Evolutionary conservation across 2,329 filamentous ascomycete genomes (phyloP).

Genomic region (Sclerotinia minor): DNA sequence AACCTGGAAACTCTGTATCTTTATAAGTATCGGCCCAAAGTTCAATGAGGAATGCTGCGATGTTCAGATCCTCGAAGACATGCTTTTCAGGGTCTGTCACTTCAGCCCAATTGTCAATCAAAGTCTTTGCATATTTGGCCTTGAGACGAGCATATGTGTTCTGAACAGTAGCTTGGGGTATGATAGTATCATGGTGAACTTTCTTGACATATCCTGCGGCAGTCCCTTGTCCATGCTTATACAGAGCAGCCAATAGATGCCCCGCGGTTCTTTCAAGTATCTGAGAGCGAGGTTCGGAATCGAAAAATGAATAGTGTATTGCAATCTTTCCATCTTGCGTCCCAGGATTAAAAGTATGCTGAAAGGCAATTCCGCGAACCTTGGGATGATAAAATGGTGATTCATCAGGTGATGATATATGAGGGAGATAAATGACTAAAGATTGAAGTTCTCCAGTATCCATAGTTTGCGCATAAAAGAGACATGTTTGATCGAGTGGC

Average conservation of each 20-base stretch:
- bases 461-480: constrained; percentile 56
- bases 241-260: constrained; percentile 65
- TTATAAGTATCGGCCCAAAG: constrained; percentile 84
- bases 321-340: constrained; percentile 53
- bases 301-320: constrained; percentile 60
- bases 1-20: constrained; percentile 68
- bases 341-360: constrained; percentile 63
- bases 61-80: constrained; percentile 90
- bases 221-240: constrained; percentile 71
- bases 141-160: constrained; percentile 82
- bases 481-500: constrained; percentile 78
- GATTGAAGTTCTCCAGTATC: constrained; percentile 43
- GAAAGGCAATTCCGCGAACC: constrained; percentile 71
- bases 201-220: constrained; percentile 72
- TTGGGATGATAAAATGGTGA: constrained; percentile 88
- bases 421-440: constrained; percentile 77
- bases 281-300: constrained; percentile 36
- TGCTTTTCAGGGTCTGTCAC: constrained; percentile 86
- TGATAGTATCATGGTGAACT: constrained; percentile 77
- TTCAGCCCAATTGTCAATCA: constrained; percentile 82
- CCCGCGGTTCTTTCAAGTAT: constrained; percentile 68
- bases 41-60: constrained; percentile 90
- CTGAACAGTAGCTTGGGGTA: constrained; percentile 76
- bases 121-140: constrained; percentile 67
- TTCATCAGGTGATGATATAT: constrained; percentile 59